These are phyloP conservation scores for Cryptococcus floricola DNA, from an alignment of 1,284 basidiomycete species.

Conservation along the genomic window DNA sequence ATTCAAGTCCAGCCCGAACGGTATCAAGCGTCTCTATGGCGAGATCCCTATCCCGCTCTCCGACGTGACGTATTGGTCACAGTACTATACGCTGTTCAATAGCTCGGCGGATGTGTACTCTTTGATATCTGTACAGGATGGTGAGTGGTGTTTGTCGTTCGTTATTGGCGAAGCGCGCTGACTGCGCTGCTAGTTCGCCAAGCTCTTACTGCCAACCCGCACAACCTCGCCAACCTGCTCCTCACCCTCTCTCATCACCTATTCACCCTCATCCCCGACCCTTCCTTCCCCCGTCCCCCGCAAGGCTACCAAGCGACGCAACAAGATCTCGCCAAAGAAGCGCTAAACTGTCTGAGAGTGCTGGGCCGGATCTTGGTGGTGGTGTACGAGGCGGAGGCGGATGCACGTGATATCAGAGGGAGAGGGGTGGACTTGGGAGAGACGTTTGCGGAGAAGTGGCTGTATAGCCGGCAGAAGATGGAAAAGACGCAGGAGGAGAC, in stretches of 20 bases:
- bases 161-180: not conserved
- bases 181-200: constrained; percentile 59
- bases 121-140: constrained; percentile 75
- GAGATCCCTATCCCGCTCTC: constrained; percentile 67
- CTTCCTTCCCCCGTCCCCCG: constrained; percentile 72
- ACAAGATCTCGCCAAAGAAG: constrained; percentile 67
- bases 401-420: constrained; percentile 47
- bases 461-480: constrained; percentile 18
- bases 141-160: constrained; percentile 53
- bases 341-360: constrained; percentile 79
- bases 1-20: constrained; percentile 73
- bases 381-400: constrained; percentile 74
- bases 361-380: constrained; percentile 82
- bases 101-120: constrained; percentile 82
- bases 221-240: constrained; percentile 78
- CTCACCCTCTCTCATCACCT: constrained; percentile 68
- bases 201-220: constrained; percentile 72
- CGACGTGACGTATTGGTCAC: constrained; percentile 72
- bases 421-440: constrained; percentile 15
- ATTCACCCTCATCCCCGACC: constrained; percentile 73
- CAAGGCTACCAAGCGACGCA: constrained; percentile 50
- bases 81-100: constrained; percentile 82
- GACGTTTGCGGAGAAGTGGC: constrained; percentile 23
- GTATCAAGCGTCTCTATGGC: constrained; percentile 68
- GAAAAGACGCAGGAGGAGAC: constrained; percentile 34